A percentile compares a stretch with the other conserved stretches of the same genome.
Conservation (phyloP, 208 protist species). For the Acanthamoeba triangularis region DNA sequence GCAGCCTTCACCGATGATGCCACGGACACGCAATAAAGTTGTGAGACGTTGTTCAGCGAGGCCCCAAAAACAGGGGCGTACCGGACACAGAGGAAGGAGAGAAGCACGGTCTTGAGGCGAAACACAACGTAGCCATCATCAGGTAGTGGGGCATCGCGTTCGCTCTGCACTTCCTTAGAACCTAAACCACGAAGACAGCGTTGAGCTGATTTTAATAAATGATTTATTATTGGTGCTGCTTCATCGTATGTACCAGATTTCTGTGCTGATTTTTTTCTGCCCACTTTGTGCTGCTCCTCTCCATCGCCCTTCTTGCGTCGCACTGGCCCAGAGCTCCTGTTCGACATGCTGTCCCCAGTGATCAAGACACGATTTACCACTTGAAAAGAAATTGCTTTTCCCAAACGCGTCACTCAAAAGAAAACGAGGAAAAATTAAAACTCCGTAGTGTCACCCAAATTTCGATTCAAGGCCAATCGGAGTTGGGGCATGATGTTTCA, state of each 20-base stretch:
- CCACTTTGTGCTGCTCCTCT: not conserved
- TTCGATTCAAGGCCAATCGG: not conserved
- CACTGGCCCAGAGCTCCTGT: not conserved
- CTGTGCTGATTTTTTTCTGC: not conserved
- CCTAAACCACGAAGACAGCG: not conserved
- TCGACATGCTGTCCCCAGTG: not conserved
- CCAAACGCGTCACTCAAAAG: too few relatives aligned
- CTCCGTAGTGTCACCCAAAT: not conserved
- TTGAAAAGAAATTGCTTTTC: too few relatives aligned
- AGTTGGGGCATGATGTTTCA: not conserved
- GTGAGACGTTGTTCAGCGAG: not conserved
- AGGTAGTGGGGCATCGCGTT: not conserved
- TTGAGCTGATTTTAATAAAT: not conserved
- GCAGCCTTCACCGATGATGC: not conserved
- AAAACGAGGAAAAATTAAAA: not conserved
- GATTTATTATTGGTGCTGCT: too few relatives aligned
- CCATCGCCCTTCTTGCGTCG: not conserved
- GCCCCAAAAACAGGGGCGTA: not conserved
- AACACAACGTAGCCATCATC: slow-evolving; percentile 65
- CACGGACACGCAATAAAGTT: not conserved
- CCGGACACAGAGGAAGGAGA: slow-evolving; percentile 41
- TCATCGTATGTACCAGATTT: too few relatives aligned
- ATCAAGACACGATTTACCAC: too few relatives aligned
- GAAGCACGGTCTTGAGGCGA: slow-evolving; percentile 53
- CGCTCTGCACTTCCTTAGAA: not conserved